Conservation (phyloP, 495 filamentous ascomycete genomes). For the Neurospora sp. region DNA sequence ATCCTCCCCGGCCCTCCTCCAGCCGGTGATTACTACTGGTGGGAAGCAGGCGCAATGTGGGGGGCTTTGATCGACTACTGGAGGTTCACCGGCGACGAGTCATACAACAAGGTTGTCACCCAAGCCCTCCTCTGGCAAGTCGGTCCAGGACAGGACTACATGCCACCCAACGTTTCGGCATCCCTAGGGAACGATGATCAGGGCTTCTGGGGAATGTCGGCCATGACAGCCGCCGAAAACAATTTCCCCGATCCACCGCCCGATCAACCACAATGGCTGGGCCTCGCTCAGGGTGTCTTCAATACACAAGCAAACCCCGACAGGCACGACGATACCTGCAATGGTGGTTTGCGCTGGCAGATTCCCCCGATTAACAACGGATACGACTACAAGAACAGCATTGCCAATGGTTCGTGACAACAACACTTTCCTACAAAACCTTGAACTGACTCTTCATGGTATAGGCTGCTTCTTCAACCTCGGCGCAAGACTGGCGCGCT, state of each 20-base stretch:
- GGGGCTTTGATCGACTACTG: constrained; percentile 69
- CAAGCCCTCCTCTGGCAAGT: constrained; percentile 61
- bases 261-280: constrained; percentile 56
- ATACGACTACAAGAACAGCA: constrained; percentile 82
- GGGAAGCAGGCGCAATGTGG: constrained; percentile 68
- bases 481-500: constrained; percentile 65
- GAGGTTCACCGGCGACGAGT: constrained; percentile 59
- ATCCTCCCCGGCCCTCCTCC: constrained; percentile 49
- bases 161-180: constrained; percentile 59
- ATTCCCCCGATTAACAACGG: constrained; percentile 67
- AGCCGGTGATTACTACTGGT: constrained; percentile 47
- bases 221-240: constrained; percentile 63
- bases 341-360: constrained; percentile 78
- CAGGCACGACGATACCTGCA: constrained; percentile 55
- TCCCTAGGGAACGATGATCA: constrained; percentile 83
- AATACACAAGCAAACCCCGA: constrained; percentile 50
- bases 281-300: constrained; percentile 69
- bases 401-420: background rate
- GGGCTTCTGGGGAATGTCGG: constrained; percentile 64
- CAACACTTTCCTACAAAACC: background rate
- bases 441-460: constrained; percentile 21
- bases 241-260: constrained; percentile 53
- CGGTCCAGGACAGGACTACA: constrained; percentile 56
- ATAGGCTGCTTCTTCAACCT: constrained; percentile 85
- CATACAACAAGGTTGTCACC: constrained; percentile 54